These are phyloP conservation scores for Lipomyces chichibuensis DNA, from an alignment of 805 yeast species.

Conservation along the genomic window DNA sequence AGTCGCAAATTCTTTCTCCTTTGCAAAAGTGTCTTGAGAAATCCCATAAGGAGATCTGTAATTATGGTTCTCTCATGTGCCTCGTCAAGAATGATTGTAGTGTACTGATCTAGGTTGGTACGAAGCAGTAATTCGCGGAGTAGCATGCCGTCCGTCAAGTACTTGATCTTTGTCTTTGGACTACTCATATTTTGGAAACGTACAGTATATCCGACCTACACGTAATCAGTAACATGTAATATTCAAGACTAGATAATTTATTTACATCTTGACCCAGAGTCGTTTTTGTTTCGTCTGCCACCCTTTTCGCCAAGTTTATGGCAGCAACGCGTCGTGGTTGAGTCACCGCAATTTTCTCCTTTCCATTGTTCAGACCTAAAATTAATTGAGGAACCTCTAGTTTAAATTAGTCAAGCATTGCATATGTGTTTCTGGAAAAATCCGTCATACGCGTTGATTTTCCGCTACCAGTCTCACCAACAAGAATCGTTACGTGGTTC, in stretches of 20 bases:
- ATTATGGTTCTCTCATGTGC: constrained; percentile 96
- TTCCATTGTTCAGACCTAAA: constrained; percentile 51
- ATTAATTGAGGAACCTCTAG: constrained; percentile 81
- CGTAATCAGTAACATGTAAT: background rate
- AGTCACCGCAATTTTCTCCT: constrained; percentile 78
- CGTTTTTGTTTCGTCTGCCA: constrained; percentile 83
- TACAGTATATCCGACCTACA: constrained; percentile 78
- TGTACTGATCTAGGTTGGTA: constrained; percentile 62
- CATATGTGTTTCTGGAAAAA: background rate
- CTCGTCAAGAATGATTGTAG: constrained; percentile 85
- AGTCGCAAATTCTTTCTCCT: constrained; percentile 63
- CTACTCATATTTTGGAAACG: constrained; percentile 77
- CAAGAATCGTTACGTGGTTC: constrained; percentile 73
- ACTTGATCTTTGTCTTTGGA: constrained; percentile 70
- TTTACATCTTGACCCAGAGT: constrained; percentile 65
- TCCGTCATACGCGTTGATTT: constrained; percentile 70
- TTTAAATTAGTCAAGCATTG: background rate
- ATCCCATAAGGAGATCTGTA: constrained; percentile 88
- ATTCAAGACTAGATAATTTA: background rate
- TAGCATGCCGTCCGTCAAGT: constrained; percentile 96
- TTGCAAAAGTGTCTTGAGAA: constrained; percentile 67
- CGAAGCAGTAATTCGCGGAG: constrained; percentile 87
- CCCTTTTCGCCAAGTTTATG: constrained; percentile 88
- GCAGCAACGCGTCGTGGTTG: constrained; percentile 99
- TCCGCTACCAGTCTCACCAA: constrained; percentile 98